Base-by-base conservation (phyloP, 1,284 basidiomycete genomes). In the Naganishia liquefaciens region DNA sequence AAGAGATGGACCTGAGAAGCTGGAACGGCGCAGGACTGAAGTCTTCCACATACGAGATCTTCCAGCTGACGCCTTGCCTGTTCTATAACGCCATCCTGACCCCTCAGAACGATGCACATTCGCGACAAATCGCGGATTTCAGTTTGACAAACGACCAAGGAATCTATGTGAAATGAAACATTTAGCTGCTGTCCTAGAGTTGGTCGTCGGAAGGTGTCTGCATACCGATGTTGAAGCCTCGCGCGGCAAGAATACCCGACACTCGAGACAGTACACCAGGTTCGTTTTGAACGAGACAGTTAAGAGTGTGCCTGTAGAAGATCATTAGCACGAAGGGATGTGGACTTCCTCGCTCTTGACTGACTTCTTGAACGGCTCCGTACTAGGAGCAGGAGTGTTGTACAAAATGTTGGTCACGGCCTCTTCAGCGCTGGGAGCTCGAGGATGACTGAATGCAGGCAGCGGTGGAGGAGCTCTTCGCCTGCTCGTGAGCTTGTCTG, bases 261-360 rank as follows among this genome's bases (percentile, higher is more conserved):
- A 99, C 94, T 70, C 96, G 89, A 25, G 95, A 97, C 23, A 99
- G 84, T 21, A 99, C 96, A 77, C 96, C 96, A 2, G 96, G 96
- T 80, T 99, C 96, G 77, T 99, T 98, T 81, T 99, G 96, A 7
- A 99, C 96, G 68, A 99, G 87, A 80, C 94, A 98, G 82, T 99
- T 99, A 70, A 99, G 85, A 66, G 95, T 87, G 77, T 99, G 96
- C 77, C 93, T 90, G 75, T 54, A 46, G 49, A 7, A 11, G n/a
- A 40, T 10, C n/a, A 30, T 51, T 13, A 53, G 57, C 21, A 13
- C 27, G 15, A 6, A 37, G 11, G 5, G 5, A 37, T 30, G 37
- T 17, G 3, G 30, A 39, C 17, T 37, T 13, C 27, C 23, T 27
- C 33, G 33, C 58, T 50, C 30, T 13, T 4, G 50, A 81, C 85